Evolutionary conservation across 202 grass and related monocot species (phyloP).

Genomic region (Cymbopogon flexuosus): DNA sequence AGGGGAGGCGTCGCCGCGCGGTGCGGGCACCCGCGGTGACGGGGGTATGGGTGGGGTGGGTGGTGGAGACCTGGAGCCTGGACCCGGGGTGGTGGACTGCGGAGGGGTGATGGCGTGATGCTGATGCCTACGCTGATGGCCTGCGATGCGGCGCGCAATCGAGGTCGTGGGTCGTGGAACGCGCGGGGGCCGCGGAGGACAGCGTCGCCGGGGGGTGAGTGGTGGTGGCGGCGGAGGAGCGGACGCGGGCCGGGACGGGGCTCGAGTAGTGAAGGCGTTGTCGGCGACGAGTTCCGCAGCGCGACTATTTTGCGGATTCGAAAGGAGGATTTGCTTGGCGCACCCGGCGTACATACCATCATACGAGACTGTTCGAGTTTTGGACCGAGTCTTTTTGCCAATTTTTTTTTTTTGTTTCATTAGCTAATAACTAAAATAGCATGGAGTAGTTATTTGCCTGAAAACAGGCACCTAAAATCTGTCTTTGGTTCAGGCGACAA

Average conservation of each 20-base stretch:
- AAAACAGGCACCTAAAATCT: too few relatives aligned
- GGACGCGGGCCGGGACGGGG: constrained; percentile 20
- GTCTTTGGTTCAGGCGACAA: too few relatives aligned
- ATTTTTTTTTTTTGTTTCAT: too few relatives aligned
- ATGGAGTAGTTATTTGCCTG: too few relatives aligned
- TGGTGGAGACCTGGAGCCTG: not conserved
- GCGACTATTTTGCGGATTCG: not conserved
- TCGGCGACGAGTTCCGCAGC: constrained; percentile 13
- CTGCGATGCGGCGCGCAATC: not conserved
- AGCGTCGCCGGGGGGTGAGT: not conserved
- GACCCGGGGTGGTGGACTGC: too few relatives aligned
- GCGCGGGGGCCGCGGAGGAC: too few relatives aligned
- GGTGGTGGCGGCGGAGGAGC: constrained; percentile 8
- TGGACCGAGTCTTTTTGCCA: too few relatives aligned
- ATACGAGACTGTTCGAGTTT: too few relatives aligned
- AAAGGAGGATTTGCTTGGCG: not conserved
- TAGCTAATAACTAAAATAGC: too few relatives aligned
- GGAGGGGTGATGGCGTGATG: not conserved
- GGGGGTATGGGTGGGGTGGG: too few relatives aligned
- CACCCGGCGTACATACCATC: not conserved
- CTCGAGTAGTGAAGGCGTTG: constrained; percentile 20
- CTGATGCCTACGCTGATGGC: not conserved
- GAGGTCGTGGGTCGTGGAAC: not conserved
- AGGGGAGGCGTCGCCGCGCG: constrained; percentile 22
- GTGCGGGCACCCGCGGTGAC: constrained; percentile 42